These are phyloP conservation scores for Lizonia empirigonia DNA, from an alignment of 2,329 filamentous ascomycete genomes.

Conservation along the genomic window DNA sequence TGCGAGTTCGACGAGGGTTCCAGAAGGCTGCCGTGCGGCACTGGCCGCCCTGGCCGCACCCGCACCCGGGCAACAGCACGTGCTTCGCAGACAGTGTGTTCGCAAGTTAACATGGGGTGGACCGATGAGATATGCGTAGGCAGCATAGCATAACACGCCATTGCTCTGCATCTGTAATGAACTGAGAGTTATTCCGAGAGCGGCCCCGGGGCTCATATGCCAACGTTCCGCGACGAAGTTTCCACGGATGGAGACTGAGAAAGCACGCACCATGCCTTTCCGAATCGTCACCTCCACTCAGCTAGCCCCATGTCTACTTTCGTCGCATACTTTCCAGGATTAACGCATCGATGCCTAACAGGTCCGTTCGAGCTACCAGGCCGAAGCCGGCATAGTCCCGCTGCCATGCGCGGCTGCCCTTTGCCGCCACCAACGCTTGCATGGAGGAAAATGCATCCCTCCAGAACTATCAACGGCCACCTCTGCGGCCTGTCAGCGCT, in stretches of 20 bases:
- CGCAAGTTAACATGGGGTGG: slow-evolving; percentile 24
- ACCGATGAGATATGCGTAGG: slow-evolving; percentile 19
- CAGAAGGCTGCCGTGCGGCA: slow-evolving; percentile 24
- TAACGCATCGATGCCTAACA: slow-evolving; percentile 30
- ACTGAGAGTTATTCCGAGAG: slow-evolving; percentile 9
- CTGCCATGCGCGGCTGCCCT: slow-evolving; percentile 30
- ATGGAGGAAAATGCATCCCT: slow-evolving; percentile 25
- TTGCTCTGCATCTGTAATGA: slow-evolving; percentile 16
- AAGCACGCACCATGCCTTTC: slow-evolving; percentile 29
- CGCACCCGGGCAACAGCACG: slow-evolving; percentile 18
- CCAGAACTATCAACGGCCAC: slow-evolving; percentile 22
- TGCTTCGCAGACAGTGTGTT: slow-evolving; percentile 23
- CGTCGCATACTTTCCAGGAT: slow-evolving; percentile 26
- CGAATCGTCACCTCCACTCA: slow-evolving; percentile 26
- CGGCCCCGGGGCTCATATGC: slow-evolving; percentile 31
- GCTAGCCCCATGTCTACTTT: slow-evolving; percentile 24
- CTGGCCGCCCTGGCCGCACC: slow-evolving; percentile 17
- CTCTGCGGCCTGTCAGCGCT: slow-evolving; percentile 22
- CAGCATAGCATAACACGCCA: slow-evolving; percentile 24
- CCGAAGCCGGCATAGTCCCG: slow-evolving; percentile 31
- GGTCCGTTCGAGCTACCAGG: slow-evolving; percentile 30
- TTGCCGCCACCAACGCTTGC: slow-evolving; percentile 40
- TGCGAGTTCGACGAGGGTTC: slow-evolving; percentile 22
- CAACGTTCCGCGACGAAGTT: slow-evolving; percentile 30
- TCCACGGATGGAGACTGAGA: slow-evolving; percentile 25